phyloP scores from a whole-genome alignment of 306 rosid species.

The Castanea crenata region DNA sequence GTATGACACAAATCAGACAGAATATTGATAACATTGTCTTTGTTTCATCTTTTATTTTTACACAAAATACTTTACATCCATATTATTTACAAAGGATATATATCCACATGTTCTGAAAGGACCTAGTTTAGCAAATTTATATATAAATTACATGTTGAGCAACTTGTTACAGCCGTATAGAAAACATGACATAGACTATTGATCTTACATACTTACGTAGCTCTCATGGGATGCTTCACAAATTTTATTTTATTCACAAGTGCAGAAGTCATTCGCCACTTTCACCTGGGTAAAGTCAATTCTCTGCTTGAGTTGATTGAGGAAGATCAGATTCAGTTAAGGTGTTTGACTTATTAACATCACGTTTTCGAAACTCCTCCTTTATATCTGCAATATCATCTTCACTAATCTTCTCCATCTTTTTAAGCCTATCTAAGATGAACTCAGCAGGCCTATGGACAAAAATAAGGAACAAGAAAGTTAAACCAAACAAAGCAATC shows the following conservation, averaged over 20 bases:
- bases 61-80: not conserved
- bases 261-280: not conserved
- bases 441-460: constrained; percentile 63
- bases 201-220: not conserved
- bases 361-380: constrained; percentile 55
- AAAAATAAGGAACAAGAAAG: not conserved
- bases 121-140: not conserved
- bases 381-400: constrained; percentile 53
- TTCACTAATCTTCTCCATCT: constrained; percentile 69
- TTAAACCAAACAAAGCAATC: not conserved
- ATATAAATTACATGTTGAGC: not conserved
- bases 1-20: not conserved
- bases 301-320: constrained; percentile 13
- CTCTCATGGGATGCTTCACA: not conserved
- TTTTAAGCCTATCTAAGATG: constrained; percentile 62
- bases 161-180: not conserved
- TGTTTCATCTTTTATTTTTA: not conserved
- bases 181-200: not conserved
- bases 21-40: not conserved
- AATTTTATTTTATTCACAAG: not conserved
- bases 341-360: constrained; percentile 59
- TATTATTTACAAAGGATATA: not conserved
- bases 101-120: not conserved
- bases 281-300: not conserved
- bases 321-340: constrained; percentile 65